Percentiles rank a stretch among this genome's conserved stretches.
Conservation (phyloP, 176 grass and related monocot species). For the Aegilops bicornis region DNA sequence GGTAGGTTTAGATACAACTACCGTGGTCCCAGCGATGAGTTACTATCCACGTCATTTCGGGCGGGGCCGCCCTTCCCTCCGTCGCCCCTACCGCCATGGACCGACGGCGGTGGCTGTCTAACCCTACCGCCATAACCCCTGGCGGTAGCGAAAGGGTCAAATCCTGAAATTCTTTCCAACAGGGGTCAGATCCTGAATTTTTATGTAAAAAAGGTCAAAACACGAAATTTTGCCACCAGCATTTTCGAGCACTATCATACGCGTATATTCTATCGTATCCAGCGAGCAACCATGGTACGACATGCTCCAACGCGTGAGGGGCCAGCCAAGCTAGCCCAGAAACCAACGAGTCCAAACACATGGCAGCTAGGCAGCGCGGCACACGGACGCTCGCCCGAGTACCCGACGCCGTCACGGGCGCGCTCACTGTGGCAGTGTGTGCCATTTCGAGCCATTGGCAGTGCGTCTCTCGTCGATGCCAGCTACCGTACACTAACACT, state of each 20-base stretch:
- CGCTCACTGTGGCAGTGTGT: background rate
- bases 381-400: background rate
- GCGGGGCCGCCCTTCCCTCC: no score
- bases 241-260: background rate
- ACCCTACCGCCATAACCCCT: no score
- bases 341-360: background rate
- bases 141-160: no score
- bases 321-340: background rate
- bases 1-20: no score
- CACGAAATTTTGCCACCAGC: background rate
- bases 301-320: no score
- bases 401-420: slow-evolving; percentile 34
- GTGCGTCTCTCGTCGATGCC: background rate
- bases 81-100: no score
- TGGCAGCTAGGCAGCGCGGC: slow-evolving; percentile 16
- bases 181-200: no score
- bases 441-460: background rate
- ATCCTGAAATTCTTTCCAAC: no score
- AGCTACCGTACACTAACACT: background rate
- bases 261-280: background rate
- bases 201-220: no score
- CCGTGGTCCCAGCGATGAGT: no score
- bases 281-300: background rate
- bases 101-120: no score
- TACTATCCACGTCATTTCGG: no score